Evolutionary conservation across 2,329 filamentous ascomycete genomes (phyloP).

Genomic region (Bipolaris oryzae): DNA sequence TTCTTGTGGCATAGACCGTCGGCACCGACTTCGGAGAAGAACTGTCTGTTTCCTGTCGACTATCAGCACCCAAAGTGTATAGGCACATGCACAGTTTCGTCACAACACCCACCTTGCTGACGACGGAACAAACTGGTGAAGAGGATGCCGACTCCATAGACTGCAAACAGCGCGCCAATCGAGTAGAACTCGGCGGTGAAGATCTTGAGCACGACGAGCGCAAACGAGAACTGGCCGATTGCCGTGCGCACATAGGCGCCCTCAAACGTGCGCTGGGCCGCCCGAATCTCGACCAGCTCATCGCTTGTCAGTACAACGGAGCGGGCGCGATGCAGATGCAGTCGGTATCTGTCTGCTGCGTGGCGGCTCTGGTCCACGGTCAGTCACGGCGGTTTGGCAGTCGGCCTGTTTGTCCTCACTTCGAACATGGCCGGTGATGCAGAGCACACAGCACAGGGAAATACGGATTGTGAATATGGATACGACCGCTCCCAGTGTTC

Average conservation of each 20-base stretch:
- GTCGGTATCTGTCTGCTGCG: conserved; percentile 74
- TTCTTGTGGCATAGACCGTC: conserved; percentile 66
- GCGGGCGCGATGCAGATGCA: conserved; percentile 82
- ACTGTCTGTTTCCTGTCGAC: conserved; percentile 75
- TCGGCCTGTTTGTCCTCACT: conserved; percentile 9
- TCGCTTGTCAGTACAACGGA: conserved; percentile 80
- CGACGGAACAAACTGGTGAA: conserved; percentile 83
- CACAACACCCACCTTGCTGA: conserved; percentile 65
- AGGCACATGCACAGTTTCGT: background rate
- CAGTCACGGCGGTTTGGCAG: background rate
- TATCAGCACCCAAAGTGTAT: conserved; percentile 18
- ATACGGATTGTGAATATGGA: background rate
- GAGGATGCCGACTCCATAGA: conserved; percentile 85
- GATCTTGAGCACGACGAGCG: conserved; percentile 92
- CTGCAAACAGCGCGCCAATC: conserved; percentile 93
- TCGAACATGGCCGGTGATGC: conserved; percentile 22
- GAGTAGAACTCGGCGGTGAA: conserved; percentile 96
- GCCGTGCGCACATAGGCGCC: conserved; percentile 96
- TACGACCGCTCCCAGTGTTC: background rate
- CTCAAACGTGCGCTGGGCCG: conserved; percentile 94
- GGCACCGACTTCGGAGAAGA: conserved; percentile 72
- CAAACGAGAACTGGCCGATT: conserved; percentile 92
- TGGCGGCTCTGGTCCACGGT: conserved; percentile 55
- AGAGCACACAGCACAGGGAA: background rate
- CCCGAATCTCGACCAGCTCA: conserved; percentile 92